These are phyloP conservation scores for Syncephalis plumigaleata DNA, from an alignment of 371 early-diverging fungal genomes.

Conservation along the genomic window DNA sequence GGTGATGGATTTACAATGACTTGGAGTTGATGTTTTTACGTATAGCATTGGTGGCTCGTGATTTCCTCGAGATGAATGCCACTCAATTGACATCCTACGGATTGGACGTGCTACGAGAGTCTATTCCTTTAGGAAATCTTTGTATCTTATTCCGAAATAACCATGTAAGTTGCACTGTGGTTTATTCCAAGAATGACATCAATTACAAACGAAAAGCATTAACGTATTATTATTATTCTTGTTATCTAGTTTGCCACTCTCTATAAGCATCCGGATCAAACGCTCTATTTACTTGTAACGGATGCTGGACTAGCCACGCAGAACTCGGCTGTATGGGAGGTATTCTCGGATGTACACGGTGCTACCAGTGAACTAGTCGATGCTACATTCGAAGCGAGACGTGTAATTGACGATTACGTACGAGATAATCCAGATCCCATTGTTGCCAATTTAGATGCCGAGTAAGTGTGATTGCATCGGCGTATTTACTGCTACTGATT, in stretches of 20 bases:
- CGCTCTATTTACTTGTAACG: slow-evolving; percentile 66
- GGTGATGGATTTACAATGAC: too few species aligned
- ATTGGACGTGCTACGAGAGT: slow-evolving; percentile 32
- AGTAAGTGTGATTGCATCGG: slow-evolving; percentile 9
- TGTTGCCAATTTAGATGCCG: slow-evolving; percentile 10
- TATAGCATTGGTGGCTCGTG: slow-evolving; percentile 29
- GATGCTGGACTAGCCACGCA: slow-evolving; percentile 64
- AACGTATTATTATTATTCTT: not conserved
- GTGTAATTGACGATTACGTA: slow-evolving; percentile 17
- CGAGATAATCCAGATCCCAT: slow-evolving; percentile 1
- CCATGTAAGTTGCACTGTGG: slow-evolving; percentile 30
- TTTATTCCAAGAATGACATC: not conserved
- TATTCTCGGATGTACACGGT: slow-evolving; percentile 47
- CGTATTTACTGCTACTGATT: too few species aligned
- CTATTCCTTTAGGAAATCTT: slow-evolving; percentile 36
- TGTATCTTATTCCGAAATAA: slow-evolving; percentile 84
- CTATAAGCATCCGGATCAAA: slow-evolving; percentile 36
- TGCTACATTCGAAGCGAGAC: slow-evolving; percentile 25
- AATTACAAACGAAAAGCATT: too few species aligned
- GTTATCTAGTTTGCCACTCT: slow-evolving; percentile 57
- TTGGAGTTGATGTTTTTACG: too few species aligned
- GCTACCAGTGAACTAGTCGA: slow-evolving; percentile 40
- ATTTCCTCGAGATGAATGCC: slow-evolving; percentile 54
- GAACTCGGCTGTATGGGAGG: slow-evolving; percentile 54
- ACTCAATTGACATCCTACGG: slow-evolving; percentile 78